Conservation (phyloP, 1,284 basidiomycete genomes). For the Athelia sp. region DNA sequence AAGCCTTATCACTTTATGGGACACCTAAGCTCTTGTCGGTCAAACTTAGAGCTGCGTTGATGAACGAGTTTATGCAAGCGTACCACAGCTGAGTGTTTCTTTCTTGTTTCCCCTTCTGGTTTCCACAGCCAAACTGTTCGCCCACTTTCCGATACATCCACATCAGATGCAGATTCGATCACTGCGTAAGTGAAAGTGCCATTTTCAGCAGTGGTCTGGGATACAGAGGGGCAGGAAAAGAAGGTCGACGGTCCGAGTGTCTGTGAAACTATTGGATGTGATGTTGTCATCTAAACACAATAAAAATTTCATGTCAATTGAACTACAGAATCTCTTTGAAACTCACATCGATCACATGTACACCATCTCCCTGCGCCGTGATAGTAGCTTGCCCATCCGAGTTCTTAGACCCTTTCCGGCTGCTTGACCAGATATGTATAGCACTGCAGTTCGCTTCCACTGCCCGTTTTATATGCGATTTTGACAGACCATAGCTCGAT, state of each 20-base stretch:
- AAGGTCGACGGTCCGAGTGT: conserved; percentile 58
- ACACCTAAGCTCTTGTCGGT: conserved; percentile 30
- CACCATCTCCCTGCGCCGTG: conserved; percentile 63
- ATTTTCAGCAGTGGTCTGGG: conserved; percentile 30
- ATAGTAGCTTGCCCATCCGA: conserved; percentile 56
- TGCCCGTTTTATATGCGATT: conserved; percentile 18
- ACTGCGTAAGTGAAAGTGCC: conserved; percentile 52
- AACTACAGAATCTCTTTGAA: conserved; percentile 1
- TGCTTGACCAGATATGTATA: conserved; percentile 34
- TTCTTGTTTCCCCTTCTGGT: conserved; percentile 37
- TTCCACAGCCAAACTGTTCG: conserved; percentile 60
- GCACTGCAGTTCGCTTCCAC: conserved; percentile 9
- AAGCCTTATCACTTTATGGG: conserved; percentile 38
- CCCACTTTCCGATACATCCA: conserved; percentile 33
- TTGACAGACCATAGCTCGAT: conserved; percentile 38
- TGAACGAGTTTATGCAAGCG: conserved; percentile 18
- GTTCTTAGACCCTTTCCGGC: conserved; percentile 30
- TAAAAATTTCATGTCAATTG: conserved; percentile 3
- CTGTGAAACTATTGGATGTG: conserved; percentile 63
- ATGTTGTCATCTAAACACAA: conserved; percentile 48
- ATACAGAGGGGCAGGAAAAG: conserved; percentile 56
- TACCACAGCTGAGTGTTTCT: conserved; percentile 40
- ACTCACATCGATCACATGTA: conserved; percentile 68
- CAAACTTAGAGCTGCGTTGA: conserved; percentile 10
- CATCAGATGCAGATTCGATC: conserved; percentile 43